Evolutionary conservation across 2,329 filamentous ascomycete species (phyloP).

Genomic region (Beauveria medogensis): DNA sequence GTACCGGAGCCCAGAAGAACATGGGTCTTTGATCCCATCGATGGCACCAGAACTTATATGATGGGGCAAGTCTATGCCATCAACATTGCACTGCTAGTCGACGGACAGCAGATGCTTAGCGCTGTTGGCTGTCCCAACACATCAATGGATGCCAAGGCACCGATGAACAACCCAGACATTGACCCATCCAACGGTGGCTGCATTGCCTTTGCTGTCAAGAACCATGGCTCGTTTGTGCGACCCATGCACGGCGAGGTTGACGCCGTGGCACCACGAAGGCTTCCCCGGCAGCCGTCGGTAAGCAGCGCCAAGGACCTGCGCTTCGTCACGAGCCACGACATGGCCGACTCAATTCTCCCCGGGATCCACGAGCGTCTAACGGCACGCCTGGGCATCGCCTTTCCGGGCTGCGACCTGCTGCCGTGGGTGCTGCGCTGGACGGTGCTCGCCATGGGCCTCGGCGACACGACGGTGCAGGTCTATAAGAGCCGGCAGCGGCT

Average conservation of each 20-base stretch:
- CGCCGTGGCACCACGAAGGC: conserved; percentile 20
- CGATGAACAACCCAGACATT: conserved; percentile 35
- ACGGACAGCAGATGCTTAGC: conserved; percentile 40
- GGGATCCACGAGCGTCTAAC: conserved; percentile 39
- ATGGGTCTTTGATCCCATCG: conserved; percentile 55
- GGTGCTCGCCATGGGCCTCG: conserved; percentile 41
- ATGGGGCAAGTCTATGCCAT: conserved; percentile 47
- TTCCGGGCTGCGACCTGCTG: conserved; percentile 43
- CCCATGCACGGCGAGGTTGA: conserved; percentile 24
- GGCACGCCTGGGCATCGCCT: conserved; percentile 31
- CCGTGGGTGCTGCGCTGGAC: conserved; percentile 52
- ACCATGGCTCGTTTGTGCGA: conserved; percentile 40
- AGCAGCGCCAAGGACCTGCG: conserved; percentile 23
- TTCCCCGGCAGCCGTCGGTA: conserved; percentile 23
- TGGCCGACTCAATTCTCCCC: conserved; percentile 39
- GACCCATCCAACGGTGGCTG: conserved; percentile 37
- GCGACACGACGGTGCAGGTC: conserved; percentile 48
- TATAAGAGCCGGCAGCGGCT: conserved; percentile 40
- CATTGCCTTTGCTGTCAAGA: conserved; percentile 42
- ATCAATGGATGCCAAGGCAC: conserved; percentile 28
- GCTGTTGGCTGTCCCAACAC: conserved; percentile 42
- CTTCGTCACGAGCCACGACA: conserved; percentile 39
- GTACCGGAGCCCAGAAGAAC: conserved; percentile 29
- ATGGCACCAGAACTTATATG: conserved; percentile 51
- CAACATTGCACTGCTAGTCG: conserved; percentile 45